A percentile compares a stretch with the other conserved stretches of the same genome.
Evolutionary conservation across 2,329 filamentous ascomycete genomes (phyloP).

Genomic region (Penicillium sp.): DNA sequence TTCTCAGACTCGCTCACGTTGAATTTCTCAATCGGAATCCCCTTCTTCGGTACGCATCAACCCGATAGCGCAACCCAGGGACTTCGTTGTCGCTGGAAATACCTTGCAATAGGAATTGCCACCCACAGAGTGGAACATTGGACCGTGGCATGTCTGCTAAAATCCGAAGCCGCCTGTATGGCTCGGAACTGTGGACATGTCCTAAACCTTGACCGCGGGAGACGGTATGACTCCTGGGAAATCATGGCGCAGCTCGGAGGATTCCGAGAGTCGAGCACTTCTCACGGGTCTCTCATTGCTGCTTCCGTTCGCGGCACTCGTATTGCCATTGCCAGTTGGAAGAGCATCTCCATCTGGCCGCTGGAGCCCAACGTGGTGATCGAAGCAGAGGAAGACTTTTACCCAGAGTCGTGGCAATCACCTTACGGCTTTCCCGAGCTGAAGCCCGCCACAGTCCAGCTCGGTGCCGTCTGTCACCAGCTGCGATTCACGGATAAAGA

Average conservation of each 20-base stretch:
- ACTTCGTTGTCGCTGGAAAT: slow-evolving; percentile 37
- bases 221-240: slow-evolving; percentile 37
- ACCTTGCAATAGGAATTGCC: slow-evolving; percentile 41
- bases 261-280: slow-evolving; percentile 34
- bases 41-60: slow-evolving; percentile 40
- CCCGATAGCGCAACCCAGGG: slow-evolving; percentile 11
- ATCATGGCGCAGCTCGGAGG: slow-evolving; percentile 38
- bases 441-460: slow-evolving; percentile 32
- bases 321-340: slow-evolving; percentile 44
- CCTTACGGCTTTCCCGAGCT: slow-evolving; percentile 27
- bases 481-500: slow-evolving; percentile 35
- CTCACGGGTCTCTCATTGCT: slow-evolving; percentile 39
- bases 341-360: slow-evolving; percentile 42
- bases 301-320: slow-evolving; percentile 37
- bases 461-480: slow-evolving; percentile 41
- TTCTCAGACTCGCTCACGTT: slow-evolving; percentile 28
- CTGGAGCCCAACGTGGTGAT: slow-evolving; percentile 39
- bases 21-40: slow-evolving; percentile 38
- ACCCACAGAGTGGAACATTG: slow-evolving; percentile 34
- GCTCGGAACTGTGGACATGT: slow-evolving; percentile 32
- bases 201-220: slow-evolving; percentile 40
- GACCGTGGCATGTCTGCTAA: slow-evolving; percentile 40
- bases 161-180: slow-evolving; percentile 31
- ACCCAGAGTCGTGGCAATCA: slow-evolving; percentile 30
- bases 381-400: slow-evolving; percentile 32